Evolutionary conservation across 78 protist genomes (phyloP).

Genomic region (Dictyostelium brefeldianum): DNA sequence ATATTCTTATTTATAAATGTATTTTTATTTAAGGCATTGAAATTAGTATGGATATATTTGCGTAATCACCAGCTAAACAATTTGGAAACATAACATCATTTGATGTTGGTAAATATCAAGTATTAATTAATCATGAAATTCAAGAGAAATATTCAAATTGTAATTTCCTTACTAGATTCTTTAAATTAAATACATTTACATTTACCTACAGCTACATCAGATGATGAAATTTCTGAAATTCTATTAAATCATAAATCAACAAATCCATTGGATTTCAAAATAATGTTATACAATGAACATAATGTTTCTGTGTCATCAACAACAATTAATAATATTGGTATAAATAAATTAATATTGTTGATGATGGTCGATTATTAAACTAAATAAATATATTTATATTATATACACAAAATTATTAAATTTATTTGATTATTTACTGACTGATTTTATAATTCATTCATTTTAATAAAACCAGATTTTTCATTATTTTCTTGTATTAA

Average conservation of each 20-base stretch:
- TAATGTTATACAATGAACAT: background rate
- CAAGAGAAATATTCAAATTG: background rate
- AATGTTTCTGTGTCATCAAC: background rate
- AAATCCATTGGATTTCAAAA: background rate
- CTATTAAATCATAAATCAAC: background rate
- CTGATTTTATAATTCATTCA: slow-evolving; percentile 19
- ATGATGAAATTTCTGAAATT: slow-evolving; percentile 6
- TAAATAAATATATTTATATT: no score
- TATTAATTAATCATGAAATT: background rate
- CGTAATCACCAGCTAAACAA: background rate
- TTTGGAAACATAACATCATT: background rate
- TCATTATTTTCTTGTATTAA: background rate
- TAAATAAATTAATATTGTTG: background rate
- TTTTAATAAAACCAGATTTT: background rate
- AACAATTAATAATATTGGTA: background rate
- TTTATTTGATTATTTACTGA: no score
- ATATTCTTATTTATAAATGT: background rate
- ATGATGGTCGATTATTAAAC: background rate
- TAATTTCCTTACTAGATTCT: background rate
- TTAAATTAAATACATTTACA: background rate
- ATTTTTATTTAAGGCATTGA: background rate
- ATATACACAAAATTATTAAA: no score
- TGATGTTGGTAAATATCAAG: background rate
- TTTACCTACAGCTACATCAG: background rate
- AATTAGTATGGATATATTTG: background rate